A percentile compares a stretch with the other conserved stretches of the same genome.
phyloP scores from a whole-genome alignment of 2,329 filamentous ascomycete species.

The Phyllosticta ampelicida region DNA sequence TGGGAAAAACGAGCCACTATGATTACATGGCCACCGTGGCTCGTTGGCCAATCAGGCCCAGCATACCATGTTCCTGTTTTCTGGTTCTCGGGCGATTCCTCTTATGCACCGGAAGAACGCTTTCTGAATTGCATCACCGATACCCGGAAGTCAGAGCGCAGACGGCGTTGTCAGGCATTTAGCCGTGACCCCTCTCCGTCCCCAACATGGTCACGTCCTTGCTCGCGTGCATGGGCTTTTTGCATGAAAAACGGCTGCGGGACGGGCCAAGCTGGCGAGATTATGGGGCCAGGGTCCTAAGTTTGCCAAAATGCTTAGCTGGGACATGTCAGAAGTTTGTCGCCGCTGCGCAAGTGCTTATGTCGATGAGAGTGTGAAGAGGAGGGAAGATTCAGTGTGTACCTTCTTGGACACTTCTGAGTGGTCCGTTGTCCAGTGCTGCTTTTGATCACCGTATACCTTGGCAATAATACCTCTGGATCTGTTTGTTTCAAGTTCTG shows the following conservation, averaged over 20 bases:
- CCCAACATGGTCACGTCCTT: no score
- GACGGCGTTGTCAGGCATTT: no score
- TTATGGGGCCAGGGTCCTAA: background rate
- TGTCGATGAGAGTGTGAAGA: background rate
- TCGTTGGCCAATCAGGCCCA: no score
- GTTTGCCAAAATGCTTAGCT: background rate
- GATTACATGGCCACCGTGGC: no score
- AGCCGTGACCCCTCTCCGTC: no score
- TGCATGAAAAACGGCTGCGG: background rate
- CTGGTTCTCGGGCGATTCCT: no score
- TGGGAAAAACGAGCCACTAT: no score
- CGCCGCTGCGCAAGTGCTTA: background rate
- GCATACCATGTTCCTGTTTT: no score
- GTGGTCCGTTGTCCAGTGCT: background rate
- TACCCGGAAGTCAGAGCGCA: background rate
- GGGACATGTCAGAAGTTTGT: background rate
- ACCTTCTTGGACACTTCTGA: background rate
- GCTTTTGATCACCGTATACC: background rate
- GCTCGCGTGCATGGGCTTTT: background rate
- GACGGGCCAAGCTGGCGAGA: background rate
- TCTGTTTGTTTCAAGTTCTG: background rate
- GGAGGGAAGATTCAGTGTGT: background rate
- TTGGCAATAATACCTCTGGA: background rate
- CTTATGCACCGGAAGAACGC: no score
- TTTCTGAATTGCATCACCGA: background rate